A percentile compares a stretch with the other conserved stretches of the same genome.
Conservation (phyloP, 208 protist species). For the Spongospora subterranea region DNA sequence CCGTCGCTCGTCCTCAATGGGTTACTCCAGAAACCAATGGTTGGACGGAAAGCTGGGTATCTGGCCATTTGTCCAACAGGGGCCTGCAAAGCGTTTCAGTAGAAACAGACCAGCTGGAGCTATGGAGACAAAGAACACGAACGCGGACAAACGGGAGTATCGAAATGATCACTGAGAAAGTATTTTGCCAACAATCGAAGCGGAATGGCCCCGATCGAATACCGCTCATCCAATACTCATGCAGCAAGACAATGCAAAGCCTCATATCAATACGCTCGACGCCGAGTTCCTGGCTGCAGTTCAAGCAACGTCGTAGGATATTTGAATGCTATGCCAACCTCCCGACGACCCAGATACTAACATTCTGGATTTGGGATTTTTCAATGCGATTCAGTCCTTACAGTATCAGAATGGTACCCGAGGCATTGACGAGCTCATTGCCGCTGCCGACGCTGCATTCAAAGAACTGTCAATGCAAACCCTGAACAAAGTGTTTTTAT, state of each 20-base stretch:
- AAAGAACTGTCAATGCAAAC: background rate
- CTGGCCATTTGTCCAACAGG: conserved; percentile 6
- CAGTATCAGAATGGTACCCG: background rate
- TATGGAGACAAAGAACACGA: background rate
- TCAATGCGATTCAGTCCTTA: background rate
- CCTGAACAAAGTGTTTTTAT: background rate
- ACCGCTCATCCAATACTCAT: background rate
- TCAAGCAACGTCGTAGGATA: background rate
- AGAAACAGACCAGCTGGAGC: background rate
- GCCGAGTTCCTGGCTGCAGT: background rate
- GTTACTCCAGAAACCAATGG: background rate
- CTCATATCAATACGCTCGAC: background rate
- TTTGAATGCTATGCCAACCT: background rate
- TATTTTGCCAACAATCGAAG: background rate
- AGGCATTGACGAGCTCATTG: background rate
- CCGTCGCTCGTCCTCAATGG: background rate
- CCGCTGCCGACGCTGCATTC: background rate
- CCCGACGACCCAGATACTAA: background rate
- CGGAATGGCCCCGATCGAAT: background rate
- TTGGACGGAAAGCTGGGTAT: background rate
- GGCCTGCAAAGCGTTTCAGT: conserved; percentile 11
- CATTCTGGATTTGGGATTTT: background rate
- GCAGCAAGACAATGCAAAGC: background rate
- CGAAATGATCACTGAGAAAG: background rate
- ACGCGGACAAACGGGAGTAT: background rate